phyloP scores from a whole-genome alignment of 2,329 filamentous ascomycete species.

The Ascosphaera pollenicola region DNA sequence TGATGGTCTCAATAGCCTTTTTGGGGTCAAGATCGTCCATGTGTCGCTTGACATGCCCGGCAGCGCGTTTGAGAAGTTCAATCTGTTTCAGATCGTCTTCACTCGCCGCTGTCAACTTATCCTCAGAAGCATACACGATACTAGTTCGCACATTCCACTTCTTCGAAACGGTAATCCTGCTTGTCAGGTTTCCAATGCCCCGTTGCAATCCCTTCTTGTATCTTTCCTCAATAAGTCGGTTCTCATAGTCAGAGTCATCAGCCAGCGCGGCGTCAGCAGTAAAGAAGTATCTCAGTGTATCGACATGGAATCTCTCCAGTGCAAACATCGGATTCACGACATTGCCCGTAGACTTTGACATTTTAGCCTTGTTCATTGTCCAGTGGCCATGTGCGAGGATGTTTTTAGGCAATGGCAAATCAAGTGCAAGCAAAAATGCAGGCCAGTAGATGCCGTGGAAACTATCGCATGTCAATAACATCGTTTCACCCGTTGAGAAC shows the following conservation, averaged over 20 bases:
- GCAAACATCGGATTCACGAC: constrained; percentile 90
- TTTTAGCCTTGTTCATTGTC: constrained; percentile 79
- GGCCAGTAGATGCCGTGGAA: constrained; percentile 99
- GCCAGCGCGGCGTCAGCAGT: constrained; percentile 55
- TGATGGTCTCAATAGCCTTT: constrained; percentile 41
- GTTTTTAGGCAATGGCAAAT: constrained; percentile 53
- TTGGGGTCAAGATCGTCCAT: constrained; percentile 45
- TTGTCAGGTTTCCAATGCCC: constrained; percentile 60
- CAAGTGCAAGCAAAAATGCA: constrained; percentile 74
- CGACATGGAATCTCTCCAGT: constrained; percentile 67
- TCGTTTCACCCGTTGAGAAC: not conserved
- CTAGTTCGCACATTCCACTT: constrained; percentile 45
- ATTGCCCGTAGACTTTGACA: constrained; percentile 91
- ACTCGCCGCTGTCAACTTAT: constrained; percentile 7
- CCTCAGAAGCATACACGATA: constrained; percentile 22
- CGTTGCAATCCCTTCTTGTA: constrained; percentile 64
- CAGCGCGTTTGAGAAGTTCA: constrained; percentile 19
- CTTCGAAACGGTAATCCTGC: constrained; percentile 45
- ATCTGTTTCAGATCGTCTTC: constrained; percentile 16
- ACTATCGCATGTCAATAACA: constrained; percentile 11
- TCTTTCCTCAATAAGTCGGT: constrained; percentile 46
- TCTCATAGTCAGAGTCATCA: constrained; percentile 69
- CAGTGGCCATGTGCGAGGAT: constrained; percentile 86
- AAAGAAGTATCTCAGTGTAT: constrained; percentile 77
- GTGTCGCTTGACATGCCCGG: constrained; percentile 22